Evolutionary conservation across 768 basidiomycete species (phyloP), one percentile per base, ranked within the genome.

Genomic region (Lyophyllum atratum): DNA sequence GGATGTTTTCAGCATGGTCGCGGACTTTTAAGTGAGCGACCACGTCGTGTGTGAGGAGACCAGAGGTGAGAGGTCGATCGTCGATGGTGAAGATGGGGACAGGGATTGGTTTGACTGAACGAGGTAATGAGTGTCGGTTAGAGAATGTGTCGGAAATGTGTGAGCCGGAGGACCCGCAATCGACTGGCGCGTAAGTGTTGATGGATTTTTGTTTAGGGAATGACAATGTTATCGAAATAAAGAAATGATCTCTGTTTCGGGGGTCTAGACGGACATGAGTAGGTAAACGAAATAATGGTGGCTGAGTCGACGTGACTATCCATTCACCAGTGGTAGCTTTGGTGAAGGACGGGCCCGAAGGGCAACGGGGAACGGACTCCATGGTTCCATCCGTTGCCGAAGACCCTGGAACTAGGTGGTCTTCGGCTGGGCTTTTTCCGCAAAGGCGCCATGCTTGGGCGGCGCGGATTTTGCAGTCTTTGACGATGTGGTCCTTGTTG

Each of bases 1-100:
- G 29, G 39, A 70, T 46, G 21, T 34, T 56, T 60, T 76, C 74
- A 1, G 59, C 50, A 49, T 77, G 76, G 33, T 63, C 29, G 24
- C 62, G 55, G 52, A 74, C 58, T 3, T 52, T 45, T 9, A 79
- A 42, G 4, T 60, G 34, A 15, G 71, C 55, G 7, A 75, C 56
- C 39, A 76, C 64, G 52, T 75, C 70, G 43, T 78, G 73, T 39
- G 74, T 76, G 45, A 78, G 67, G 9, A 74, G 59, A 10, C 78
- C 77, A 46, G 72, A 75, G 26, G 72, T 67, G 34, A 76, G 70
- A 10, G 73, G 76, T 46, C 71, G 64, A 57, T 76, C 66, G 19
- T 45, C 31, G 31, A 33, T 33, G 31, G 31, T 33, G 31, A 6
- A 33, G 31, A 33, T 33, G 12, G 31, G 31, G 52, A 72, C 53